Evolutionary conservation across 805 yeast species (phyloP), one percentile per base, ranked within the genome.

Genomic region (Wickerhamomyces queroliae): DNA sequence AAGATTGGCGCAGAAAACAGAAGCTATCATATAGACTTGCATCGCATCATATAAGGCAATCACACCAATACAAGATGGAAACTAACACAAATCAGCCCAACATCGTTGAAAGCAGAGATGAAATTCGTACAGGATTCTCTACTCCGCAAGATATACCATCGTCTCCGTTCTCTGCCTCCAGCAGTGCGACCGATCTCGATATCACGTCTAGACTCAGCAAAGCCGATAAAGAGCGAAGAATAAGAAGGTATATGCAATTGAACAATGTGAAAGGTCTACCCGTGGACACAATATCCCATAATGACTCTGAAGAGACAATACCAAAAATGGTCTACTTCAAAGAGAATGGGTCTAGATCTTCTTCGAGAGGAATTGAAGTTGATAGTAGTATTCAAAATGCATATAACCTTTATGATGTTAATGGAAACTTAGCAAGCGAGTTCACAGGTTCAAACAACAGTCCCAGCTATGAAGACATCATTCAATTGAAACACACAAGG

Each of bases 361-460:
- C 36, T 35, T n/a, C 33, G 24, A 20, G 44, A 40, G 36, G 36
- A 36, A 33, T 47, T 16, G 39, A 35, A 9, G 26, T 43, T 12
- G 35, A 36, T 1, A 46, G 41, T 4, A 46, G 43, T n/a, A 42
- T 41, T 3, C 20, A 29, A 4, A 25, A 17, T 9, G 37, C 43
- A 1, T 52, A 39, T 33, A 46, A 47, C 4, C 28, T 18, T 6
- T 50, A 44, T 20, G 56, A 52, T 39, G 43, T 50, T 2, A 53
- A 47, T 34, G 28, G 38, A 20, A 27, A 19, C 13, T 47, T 17
- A 20, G 22, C 17, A 20, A 36, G 2, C 20, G 15, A 7, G 26
- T 23, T 24, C 32, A 22, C 10, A 12, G 39, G n/a, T 10, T 20
- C 21, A 3, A 33, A 33, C 12, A 39, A 40, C 9, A 45, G 40